Evolutionary conservation across 2,329 filamentous ascomycete genomes (phyloP), one percentile per base, ranked within the genome.

Genomic region (Didymella keratinophila): DNA sequence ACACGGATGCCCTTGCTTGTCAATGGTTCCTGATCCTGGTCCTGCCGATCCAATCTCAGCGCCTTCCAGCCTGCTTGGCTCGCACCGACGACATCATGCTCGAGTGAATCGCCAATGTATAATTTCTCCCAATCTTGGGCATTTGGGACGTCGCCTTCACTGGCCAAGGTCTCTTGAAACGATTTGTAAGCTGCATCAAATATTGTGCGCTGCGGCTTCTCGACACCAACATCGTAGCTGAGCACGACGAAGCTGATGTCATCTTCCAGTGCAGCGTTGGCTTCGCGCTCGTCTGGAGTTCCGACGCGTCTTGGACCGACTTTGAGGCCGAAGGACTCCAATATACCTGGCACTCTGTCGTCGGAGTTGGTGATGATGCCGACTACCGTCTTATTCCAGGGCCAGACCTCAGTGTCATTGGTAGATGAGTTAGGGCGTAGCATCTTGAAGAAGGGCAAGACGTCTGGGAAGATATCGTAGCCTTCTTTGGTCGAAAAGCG

Each of bases 291-390:
- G 2, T 52, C 25, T 9, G 52, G 20, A 4, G 43, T 65, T 1
- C 64, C 68, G 2, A 68, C 47, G 18, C 66, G 62, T 18, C 64
- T 60, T 10, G 68, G 52, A 1, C 66, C 79, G 2, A 87, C 76
- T 2, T 68, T 71, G 27, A 89, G 65, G 1, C 83, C 84, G 4
- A 88, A 73, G 0, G 84, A 84, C 0, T 78, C 72, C 4, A 89
- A 71, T 21, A 89, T 80, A 25, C 72, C 72, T 0, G 82, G 80
- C 0, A 88, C 83, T n/a, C 86, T 79, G 67, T 85, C 80, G 63
- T 89, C 87, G 0, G 86, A 88, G 68, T 89, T 89, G 11, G 86
- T 86, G 49, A 89, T 80, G 6, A 89, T 78, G 25, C 86, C 86
- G 5, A 87, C 75, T 1, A 86, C 74, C 4, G 82, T 77, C 12